Evolutionary conservation across 345 rosid genomes (phyloP), one percentile per base, ranked within the genome.

Genomic region (Diplotaxis tenuifolia): DNA sequence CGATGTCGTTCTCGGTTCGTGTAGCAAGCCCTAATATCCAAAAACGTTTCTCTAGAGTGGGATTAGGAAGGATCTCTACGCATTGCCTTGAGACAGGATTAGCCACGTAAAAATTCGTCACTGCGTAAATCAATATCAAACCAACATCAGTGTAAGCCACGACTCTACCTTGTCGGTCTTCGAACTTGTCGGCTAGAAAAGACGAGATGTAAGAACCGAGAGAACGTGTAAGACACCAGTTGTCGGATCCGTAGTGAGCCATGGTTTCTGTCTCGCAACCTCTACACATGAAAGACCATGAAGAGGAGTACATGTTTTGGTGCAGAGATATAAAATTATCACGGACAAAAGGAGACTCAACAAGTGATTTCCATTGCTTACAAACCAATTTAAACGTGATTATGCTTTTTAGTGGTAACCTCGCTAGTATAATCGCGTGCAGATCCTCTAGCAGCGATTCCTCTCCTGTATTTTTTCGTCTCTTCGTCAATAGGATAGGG

Each of bases 231-330:
- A 50, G 56, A 18, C 56, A 20, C 56, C 56, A 50, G 22, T 0
- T 50, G 23, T 50, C 23, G 23, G 23, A 50, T 9, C 56, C 23
- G 23, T 19, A 50, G 25, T 18, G 21, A 50, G 56, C 56, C 23
- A 50, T 3, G 23, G 22, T 16, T 7, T 49, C 23, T 50, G 11
- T 15, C 50, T 42, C 50, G 21, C 21, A 47, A 0, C 20, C 20
- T 15, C 53, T 47, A 15, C 53, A 47, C 21, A 47, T 47, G 53
- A 47, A 42, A 21, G 74, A 59, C 57, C 74, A 59, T 2, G 66
- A 28, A 29, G 57, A 53, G 21, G 21, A 0, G 9, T 45, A 8
- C 9, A 21, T 28, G 74, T 14, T 29, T 59, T 45, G 22, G 53
- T 70, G 45, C 0, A 4, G 57, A 18, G 65, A 42, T 0, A 27